Base-by-base conservation (phyloP, 139 green algal species). In the Chlamydomonas sp. region DNA sequence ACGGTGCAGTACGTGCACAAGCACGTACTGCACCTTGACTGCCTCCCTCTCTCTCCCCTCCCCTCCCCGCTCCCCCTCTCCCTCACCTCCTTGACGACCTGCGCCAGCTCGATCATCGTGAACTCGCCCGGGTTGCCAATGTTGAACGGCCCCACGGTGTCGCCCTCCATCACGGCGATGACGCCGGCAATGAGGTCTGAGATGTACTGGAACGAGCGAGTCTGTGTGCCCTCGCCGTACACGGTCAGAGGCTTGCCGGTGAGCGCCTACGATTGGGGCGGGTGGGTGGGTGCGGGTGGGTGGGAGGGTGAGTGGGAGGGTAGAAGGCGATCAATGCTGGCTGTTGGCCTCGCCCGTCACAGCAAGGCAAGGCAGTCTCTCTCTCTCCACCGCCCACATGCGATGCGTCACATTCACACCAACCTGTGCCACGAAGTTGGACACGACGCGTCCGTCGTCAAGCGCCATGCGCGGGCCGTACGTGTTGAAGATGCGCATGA, bases 401-500 rank as follows among this genome's bases (percentile, higher is more conserved):
- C n/a, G n/a, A n/a, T n/a, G n/a, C n/a, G n/a, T n/a, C n/a, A n/a
- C n/a, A n/a, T n/a, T n/a, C n/a, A n/a, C n/a, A n/a, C n/a, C n/a
- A n/a, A n/a, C 93, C 73, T 95, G 90, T 0, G 90, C 82, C 35
- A 99, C 88, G 77, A 99, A 99, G 83, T 99, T 99, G 82, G 82
- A 93, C 24, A 99, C 95, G 5, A 99, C 95, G 26, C 95, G 86
- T 8, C 95, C 95, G 65, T 99, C 95, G 72, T 99, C 95, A 49
- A 99, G 87, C 2, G 91, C 91, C 95, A 99, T 99, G 70, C 89
- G 86, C 0, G 95, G 95, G 29, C 95, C 91, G 68, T 97, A 97
- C 0, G 95, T 99, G 87, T 99, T 99, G 92, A 99, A 99, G 76
- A 99, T 99, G 67, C 95, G 90, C 50, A 97, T 89, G 65, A 99